Evolutionary conservation across 1,284 basidiomycete genomes (phyloP).

Genomic region (Naganishia sp.): DNA sequence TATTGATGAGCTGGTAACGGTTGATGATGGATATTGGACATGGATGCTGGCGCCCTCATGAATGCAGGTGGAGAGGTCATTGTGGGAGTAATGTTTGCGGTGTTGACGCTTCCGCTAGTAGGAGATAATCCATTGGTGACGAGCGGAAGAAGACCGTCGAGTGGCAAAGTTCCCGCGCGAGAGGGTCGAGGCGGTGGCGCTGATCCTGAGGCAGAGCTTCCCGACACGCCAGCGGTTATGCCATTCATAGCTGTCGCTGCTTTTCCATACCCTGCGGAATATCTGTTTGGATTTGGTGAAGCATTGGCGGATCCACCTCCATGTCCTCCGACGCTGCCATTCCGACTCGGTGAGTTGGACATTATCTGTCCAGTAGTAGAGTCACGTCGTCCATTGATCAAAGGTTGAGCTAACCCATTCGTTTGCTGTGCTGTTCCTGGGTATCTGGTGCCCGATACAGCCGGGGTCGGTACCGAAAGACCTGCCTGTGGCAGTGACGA

Average conservation of each 20-base stretch:
- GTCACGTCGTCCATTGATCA: slow-evolving; percentile 10
- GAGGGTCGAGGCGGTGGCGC: slow-evolving; percentile 47
- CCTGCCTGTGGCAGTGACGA: slow-evolving; percentile 29
- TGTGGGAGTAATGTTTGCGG: slow-evolving; percentile 11
- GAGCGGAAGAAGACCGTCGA: slow-evolving; percentile 39
- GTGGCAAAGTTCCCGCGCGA: slow-evolving; percentile 50
- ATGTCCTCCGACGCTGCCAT: slow-evolving; percentile 21
- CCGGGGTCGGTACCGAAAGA: slow-evolving; percentile 21
- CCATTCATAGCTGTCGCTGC: slow-evolving; percentile 14
- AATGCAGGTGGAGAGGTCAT: slow-evolving; percentile 9
- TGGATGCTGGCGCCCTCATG: slow-evolving; percentile 13
- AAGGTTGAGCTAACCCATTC: slow-evolving; percentile 8
- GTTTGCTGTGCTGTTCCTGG: slow-evolving; percentile 1
- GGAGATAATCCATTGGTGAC: slow-evolving; percentile 20
- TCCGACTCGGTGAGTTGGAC: slow-evolving; percentile 23
- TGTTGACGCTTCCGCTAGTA: neutral
- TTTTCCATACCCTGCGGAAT: slow-evolving; percentile 41
- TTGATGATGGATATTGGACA: slow-evolving; percentile 15
- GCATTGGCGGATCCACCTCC: slow-evolving; percentile 41
- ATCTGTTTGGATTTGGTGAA: slow-evolving; percentile 51
- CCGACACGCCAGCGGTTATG: slow-evolving; percentile 6
- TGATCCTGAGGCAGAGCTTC: neutral
- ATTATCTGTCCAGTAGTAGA: slow-evolving; percentile 1
- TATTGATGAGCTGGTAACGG: slow-evolving; percentile 13
- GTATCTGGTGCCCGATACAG: slow-evolving; percentile 10